A percentile compares a stretch with the other conserved stretches of the same genome.
Evolutionary conservation across 805 yeast genomes (phyloP).

Genomic region (Yarrowia sp.): DNA sequence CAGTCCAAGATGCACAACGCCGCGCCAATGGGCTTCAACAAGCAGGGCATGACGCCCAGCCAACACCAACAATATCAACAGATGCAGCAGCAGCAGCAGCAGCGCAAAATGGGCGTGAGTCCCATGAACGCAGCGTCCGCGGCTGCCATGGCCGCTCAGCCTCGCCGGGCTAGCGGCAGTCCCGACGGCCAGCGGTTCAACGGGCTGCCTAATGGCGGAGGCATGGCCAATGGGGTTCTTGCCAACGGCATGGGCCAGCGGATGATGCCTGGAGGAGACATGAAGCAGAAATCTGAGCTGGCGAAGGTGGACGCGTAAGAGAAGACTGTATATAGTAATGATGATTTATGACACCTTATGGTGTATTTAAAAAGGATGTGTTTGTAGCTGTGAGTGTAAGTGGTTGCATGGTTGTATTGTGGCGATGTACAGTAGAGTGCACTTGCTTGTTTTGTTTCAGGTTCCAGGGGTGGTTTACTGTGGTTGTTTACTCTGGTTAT

Average conservation of each 20-base stretch:
- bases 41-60: constrained; percentile 20
- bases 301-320: constrained; percentile 24
- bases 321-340: constrained; percentile 25
- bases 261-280: constrained; percentile 21
- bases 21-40: constrained; percentile 7
- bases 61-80: constrained; percentile 22
- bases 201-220: constrained; percentile 17
- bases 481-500: background rate
- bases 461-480: too few species aligned
- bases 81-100: constrained; percentile 21
- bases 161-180: constrained; percentile 17
- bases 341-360: constrained; percentile 12
- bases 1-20: constrained; percentile 19
- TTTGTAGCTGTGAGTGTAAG: background rate
- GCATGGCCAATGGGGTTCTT: constrained; percentile 15
- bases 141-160: constrained; percentile 8
- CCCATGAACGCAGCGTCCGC: constrained; percentile 17
- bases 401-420: too few species aligned
- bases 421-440: too few species aligned
- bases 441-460: too few species aligned
- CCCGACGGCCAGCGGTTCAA: constrained; percentile 15
- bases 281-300: constrained; percentile 26
- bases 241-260: constrained; percentile 24
- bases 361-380: background rate
- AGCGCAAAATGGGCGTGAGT: constrained; percentile 22